A percentile compares a stretch with the other conserved stretches of the same genome.
Conservation (phyloP, 1,139 yeast species). For the Candida pseudoviswanathii region DNA sequence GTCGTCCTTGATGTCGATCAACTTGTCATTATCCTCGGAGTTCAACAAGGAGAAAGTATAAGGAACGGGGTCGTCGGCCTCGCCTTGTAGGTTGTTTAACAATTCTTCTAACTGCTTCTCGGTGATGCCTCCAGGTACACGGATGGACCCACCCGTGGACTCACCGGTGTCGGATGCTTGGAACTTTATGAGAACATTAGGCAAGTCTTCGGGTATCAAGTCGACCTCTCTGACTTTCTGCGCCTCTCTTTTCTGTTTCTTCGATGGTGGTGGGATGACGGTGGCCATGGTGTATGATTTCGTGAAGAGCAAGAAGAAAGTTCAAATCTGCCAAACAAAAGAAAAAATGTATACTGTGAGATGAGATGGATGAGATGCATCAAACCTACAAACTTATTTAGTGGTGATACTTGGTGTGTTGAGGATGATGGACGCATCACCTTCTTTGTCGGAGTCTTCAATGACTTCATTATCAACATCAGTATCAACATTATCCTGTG, state of each 20-base stretch:
- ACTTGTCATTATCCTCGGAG: constrained; percentile 41
- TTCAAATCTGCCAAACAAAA: neutral
- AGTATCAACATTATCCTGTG: constrained; percentile 1
- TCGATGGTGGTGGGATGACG: constrained; percentile 89
- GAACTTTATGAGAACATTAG: constrained; percentile 84
- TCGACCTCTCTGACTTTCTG: constrained; percentile 80
- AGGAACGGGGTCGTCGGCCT: constrained; percentile 83
- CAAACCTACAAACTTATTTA: neutral
- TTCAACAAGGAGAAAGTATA: constrained; percentile 75
- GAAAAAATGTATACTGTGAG: neutral
- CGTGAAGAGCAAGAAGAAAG: constrained; percentile 1
- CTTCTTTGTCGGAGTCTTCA: constrained; percentile 20
- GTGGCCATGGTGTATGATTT: constrained; percentile 70
- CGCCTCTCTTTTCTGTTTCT: constrained; percentile 82
- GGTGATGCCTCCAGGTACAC: constrained; percentile 89
- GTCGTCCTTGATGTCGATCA: constrained; percentile 76
- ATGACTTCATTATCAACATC: constrained; percentile 6
- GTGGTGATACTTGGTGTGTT: neutral
- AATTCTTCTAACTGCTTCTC: constrained; percentile 88
- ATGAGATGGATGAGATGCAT: constrained; percentile 10
- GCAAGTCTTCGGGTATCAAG: constrained; percentile 74
- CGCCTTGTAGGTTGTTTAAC: constrained; percentile 69
- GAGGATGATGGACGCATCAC: constrained; percentile 12
- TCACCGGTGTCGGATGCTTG: constrained; percentile 97
- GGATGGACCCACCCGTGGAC: constrained; percentile 75